Evolutionary conservation across 495 filamentous ascomycete genomes (phyloP).

Genomic region (Acidiella bohemica): DNA sequence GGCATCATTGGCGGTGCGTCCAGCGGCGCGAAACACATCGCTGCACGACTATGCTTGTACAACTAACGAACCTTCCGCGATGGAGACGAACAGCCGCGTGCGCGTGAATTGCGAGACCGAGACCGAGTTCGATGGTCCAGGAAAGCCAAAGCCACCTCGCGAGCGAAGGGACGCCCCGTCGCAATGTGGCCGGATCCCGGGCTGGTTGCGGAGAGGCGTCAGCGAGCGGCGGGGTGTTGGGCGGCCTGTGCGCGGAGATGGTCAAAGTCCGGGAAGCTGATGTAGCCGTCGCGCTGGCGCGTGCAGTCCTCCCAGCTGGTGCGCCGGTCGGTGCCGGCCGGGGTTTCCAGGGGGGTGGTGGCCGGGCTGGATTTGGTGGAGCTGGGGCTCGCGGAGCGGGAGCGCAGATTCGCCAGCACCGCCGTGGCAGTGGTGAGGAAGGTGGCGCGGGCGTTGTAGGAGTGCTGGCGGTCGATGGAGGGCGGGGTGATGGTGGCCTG

Average conservation of each 20-base stretch:
- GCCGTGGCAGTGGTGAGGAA: conserved; percentile 19
- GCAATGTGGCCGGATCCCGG: no score
- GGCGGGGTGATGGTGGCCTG: conserved; percentile 27
- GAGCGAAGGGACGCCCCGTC: no score
- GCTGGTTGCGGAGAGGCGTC: no score
- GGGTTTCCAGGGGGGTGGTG: conserved; percentile 4
- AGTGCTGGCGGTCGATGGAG: conserved; percentile 22
- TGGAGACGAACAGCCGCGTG: no score
- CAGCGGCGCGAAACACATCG: no score
- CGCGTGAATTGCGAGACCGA: no score
- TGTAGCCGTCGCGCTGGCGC: conserved; percentile 30
- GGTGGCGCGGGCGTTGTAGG: conserved; percentile 6
- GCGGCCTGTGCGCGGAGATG: conserved; percentile 16
- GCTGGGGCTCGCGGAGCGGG: conserved; percentile 14
- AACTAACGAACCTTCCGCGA: no score
- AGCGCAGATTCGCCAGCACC: conserved; percentile 24
- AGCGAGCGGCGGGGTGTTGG: no score
- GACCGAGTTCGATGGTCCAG: no score
- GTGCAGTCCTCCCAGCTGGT: conserved; percentile 20
- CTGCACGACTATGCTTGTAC: no score
- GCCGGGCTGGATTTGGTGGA: neutral
- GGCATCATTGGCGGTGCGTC: no score
- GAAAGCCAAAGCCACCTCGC: no score
- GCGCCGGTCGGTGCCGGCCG: conserved; percentile 1
- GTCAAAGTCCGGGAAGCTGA: conserved; percentile 38